Evolutionary conservation across 1,139 yeast genomes (phyloP).

Genomic region (Candida anutae): DNA sequence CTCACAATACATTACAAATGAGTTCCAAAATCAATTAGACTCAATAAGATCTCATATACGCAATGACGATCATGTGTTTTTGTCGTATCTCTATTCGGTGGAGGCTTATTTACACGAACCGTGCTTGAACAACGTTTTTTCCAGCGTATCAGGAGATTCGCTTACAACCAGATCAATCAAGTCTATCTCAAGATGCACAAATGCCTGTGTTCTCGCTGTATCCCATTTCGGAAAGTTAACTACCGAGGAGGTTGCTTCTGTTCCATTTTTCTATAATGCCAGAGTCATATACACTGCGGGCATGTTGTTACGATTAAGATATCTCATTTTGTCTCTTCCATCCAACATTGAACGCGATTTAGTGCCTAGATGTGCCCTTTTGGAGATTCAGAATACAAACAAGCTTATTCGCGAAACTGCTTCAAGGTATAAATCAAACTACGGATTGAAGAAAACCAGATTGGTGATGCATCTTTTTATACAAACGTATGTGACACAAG

Average conservation of each 20-base stretch:
- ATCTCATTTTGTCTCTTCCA: conserved; percentile 48
- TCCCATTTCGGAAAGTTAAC: conserved; percentile 39
- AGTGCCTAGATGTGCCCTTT: conserved; percentile 43
- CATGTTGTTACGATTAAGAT: conserved; percentile 53
- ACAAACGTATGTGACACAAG: conserved; percentile 53
- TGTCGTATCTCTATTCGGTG: conserved; percentile 54
- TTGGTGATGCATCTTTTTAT: conserved; percentile 50
- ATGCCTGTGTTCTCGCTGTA: conserved; percentile 47
- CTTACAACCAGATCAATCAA: conserved; percentile 23
- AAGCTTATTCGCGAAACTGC: conserved; percentile 31
- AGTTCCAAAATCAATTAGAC: conserved; percentile 35
- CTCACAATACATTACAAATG: conserved; percentile 26
- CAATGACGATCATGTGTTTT: conserved; percentile 29
- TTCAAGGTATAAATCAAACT: conserved; percentile 36
- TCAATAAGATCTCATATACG: conserved; percentile 28
- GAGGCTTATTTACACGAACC: conserved; percentile 73
- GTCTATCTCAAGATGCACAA: conserved; percentile 44
- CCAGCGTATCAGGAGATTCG: conserved; percentile 5
- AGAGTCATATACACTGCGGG: conserved; percentile 65
- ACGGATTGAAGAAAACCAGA: conserved; percentile 43
- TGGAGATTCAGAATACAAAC: conserved; percentile 35
- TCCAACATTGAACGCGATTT: conserved; percentile 40
- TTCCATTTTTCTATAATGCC: conserved; percentile 58
- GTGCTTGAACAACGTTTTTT: conserved; percentile 27
- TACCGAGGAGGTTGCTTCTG: conserved; percentile 38